phyloP scores from a whole-genome alignment of 148 eudicot genomes.

The Fagopyrum homotropicum region DNA sequence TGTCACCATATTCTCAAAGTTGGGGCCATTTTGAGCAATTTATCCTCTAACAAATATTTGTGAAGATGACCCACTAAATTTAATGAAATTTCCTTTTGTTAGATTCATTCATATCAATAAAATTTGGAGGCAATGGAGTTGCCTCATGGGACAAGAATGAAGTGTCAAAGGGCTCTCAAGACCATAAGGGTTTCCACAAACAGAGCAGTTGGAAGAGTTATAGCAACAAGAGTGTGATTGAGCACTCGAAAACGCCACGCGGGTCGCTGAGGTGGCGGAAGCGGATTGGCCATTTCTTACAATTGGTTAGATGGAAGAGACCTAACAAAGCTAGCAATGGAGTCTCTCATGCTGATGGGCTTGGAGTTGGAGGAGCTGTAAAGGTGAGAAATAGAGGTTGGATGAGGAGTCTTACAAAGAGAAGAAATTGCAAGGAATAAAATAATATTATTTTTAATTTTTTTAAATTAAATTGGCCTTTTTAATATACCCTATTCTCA shows the following conservation, averaged over 20 bases:
- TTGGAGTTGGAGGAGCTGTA: background rate
- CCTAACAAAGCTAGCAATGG: background rate
- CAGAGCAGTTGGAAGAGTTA: slow-evolving; percentile 2
- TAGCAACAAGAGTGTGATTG: background rate
- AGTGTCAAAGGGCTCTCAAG: slow-evolving; percentile 9
- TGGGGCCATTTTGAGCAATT: too few species aligned
- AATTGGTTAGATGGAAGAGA: slow-evolving; percentile 8
- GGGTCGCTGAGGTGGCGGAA: slow-evolving; percentile 6
- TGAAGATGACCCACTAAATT: background rate
- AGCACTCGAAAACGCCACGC: background rate
- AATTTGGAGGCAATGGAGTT: slow-evolving; percentile 3
- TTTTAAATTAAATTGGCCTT: background rate
- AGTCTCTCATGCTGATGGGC: background rate
- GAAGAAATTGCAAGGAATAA: slow-evolving; percentile 10
- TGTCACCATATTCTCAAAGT: too few species aligned
- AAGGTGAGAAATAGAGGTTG: slow-evolving; percentile 5
- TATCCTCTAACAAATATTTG: too few species aligned
- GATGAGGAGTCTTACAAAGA: slow-evolving; percentile 4
- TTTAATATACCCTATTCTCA: background rate
- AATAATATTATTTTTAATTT: too few species aligned
- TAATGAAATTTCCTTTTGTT: background rate
- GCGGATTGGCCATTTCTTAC: slow-evolving; percentile 6
- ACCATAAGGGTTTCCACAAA: background rate
- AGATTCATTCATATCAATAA: slow-evolving; percentile 15
- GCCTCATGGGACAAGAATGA: slow-evolving; percentile 12